Evolutionary conservation across 108 stramenopile species (phyloP), one percentile per base, ranked within the genome.

Genomic region (Pseudonitzschia delicatissima): DNA sequence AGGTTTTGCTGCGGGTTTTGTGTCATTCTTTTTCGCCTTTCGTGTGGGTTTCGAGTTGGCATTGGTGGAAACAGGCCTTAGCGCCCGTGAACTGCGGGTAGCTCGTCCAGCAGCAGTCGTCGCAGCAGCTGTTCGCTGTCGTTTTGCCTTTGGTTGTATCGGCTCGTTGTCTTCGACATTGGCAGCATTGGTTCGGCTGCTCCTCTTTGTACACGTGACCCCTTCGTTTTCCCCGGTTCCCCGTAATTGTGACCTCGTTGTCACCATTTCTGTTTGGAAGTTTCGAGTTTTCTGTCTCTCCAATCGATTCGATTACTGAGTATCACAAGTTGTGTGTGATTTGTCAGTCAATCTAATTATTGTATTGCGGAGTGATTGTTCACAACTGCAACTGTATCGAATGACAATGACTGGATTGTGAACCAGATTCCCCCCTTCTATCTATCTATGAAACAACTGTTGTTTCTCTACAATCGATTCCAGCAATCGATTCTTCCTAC

Each of bases 31-130:
- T 7, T 1, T 17, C 2, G 47, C 13, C 47, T 39, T 39, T 6
- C 23, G 47, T 48, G 47, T 48, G 47, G 47, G 1, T 6, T 48
- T 48, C 20, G 47, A 48, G 3, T 55, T 55, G 1, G 32, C 53
- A 55, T 55, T 55, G 53, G 53, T 34, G 31, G 53, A 27, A n/a
- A 55, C 53, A 6, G 53, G 53, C 31, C 31, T 55, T 27, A 55
- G 53, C 8, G 53, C 53, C 53, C 53, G 29, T 31, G 25, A n/a
- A n/a, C 31, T 55, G 8, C 32, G 29, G 9, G 53, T 17, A 27
- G 53, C 53, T n/a, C 29, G n/a, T 8, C 29, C 52, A 23, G 52
- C 26, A 27, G 52, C 8, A 11, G 26, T 53, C 3, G 1, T 31
- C 27, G 7, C 0, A 27, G 31, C 7, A 33, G 31, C 11, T 25